Percentiles rank a stretch among this genome's conserved stretches.
Evolutionary conservation across 805 yeast genomes (phyloP).

Genomic region (Saturnispora halmiae): DNA sequence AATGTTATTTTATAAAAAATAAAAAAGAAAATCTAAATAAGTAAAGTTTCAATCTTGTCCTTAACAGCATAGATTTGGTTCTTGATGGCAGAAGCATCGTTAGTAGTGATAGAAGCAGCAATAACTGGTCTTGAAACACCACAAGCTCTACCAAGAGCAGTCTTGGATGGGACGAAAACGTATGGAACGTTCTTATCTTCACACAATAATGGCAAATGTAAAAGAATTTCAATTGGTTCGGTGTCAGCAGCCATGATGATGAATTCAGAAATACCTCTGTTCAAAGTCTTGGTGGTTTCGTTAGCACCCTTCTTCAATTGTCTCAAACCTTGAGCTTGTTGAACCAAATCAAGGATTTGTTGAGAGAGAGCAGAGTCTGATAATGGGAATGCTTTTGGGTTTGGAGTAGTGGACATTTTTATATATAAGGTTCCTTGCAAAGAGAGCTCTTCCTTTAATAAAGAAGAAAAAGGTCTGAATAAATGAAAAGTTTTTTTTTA

Average conservation of each 20-base stretch:
- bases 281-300: slow-evolving; percentile 97
- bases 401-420: slow-evolving; percentile 56
- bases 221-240: slow-evolving; percentile 96
- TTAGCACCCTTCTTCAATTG: slow-evolving; percentile 99
- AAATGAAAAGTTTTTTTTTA: neutral
- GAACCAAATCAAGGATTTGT: slow-evolving; percentile 95
- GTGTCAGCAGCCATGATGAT: slow-evolving; percentile 99
- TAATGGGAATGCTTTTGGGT: slow-evolving; percentile 98
- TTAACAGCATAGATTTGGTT: slow-evolving; percentile 94
- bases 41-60: slow-evolving; percentile 96
- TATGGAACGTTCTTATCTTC: slow-evolving; percentile 99
- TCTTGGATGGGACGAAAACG: slow-evolving; percentile 96
- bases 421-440: slow-evolving; percentile 53
- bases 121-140: slow-evolving; percentile 99
- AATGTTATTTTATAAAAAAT: neutral
- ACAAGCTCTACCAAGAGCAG: slow-evolving; percentile 99
- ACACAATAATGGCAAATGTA: slow-evolving; percentile 94
- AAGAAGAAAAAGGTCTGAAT: slow-evolving; percentile 1
- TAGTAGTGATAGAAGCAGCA: slow-evolving; percentile 96
- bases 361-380: slow-evolving; percentile 94
- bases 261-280: slow-evolving; percentile 99
- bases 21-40: slow-evolving; percentile 17
- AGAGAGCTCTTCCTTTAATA: slow-evolving; percentile 32
- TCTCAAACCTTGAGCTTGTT: slow-evolving; percentile 95
- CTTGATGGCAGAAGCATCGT: slow-evolving; percentile 96